A percentile compares a stretch with the other conserved stretches of the same genome.
Conservation (phyloP, 2,329 filamentous ascomycete genomes). For the Mycosphaerella sp. region DNA sequence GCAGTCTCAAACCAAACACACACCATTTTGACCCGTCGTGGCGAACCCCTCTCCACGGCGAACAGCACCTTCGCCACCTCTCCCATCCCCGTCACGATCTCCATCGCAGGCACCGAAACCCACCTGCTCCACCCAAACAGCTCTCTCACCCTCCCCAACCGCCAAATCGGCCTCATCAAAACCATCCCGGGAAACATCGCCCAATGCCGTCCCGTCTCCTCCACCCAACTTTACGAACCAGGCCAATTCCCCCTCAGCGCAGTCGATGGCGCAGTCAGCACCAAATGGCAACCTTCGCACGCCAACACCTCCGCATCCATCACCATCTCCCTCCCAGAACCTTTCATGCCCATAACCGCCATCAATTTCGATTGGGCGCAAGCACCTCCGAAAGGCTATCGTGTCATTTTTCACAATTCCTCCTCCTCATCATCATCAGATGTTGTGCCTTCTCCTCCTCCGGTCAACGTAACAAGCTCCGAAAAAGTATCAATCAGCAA, state of each 20-base stretch:
- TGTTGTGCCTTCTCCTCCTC: constrained; percentile 30
- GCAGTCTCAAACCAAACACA: constrained; percentile 59
- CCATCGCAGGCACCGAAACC: constrained; percentile 37
- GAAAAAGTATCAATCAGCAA: constrained; percentile 37
- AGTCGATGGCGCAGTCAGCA: constrained; percentile 60
- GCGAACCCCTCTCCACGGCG: constrained; percentile 46
- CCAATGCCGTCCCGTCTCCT: constrained; percentile 53
- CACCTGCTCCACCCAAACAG: constrained; percentile 37
- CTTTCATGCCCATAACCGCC: constrained; percentile 40
- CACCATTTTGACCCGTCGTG: constrained; percentile 54
- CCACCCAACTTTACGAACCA: constrained; percentile 46
- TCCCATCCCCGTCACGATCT: constrained; percentile 54
- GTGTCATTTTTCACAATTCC: constrained; percentile 51
- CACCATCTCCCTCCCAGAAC: constrained; percentile 47
- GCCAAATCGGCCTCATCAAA: constrained; percentile 49
- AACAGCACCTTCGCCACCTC: constrained; percentile 49
- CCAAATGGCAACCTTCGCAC: constrained; percentile 58
- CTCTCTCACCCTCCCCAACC: constrained; percentile 52
- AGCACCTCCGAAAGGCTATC: constrained; percentile 49
- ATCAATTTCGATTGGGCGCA: constrained; percentile 58
- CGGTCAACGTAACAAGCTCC: constrained; percentile 20
- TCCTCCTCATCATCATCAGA: too few species aligned
- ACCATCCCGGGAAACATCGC: constrained; percentile 56
- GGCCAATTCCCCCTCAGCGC: constrained; percentile 65
- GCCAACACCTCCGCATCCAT: constrained; percentile 50